phyloP scores from a whole-genome alignment of 257 asterid species.

The Jacaranda copaia region DNA sequence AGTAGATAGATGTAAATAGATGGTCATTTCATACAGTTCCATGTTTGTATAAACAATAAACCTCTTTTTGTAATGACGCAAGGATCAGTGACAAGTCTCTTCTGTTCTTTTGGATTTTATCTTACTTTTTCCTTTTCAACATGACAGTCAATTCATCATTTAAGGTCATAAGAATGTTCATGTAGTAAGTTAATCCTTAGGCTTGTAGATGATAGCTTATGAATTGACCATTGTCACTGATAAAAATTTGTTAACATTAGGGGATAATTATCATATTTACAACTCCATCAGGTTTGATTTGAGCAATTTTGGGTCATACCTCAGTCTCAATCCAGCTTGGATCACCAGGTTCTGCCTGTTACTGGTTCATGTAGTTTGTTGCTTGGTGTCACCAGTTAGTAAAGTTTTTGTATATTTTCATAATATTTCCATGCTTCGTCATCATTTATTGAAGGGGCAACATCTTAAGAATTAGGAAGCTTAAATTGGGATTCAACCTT shows the following conservation, averaged over 20 bases:
- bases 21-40: constrained; percentile 1
- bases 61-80: not conserved
- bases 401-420: not conserved
- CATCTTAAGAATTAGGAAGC: constrained; percentile 1
- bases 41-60: not conserved
- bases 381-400: not conserved
- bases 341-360: not conserved
- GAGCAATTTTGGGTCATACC: constrained; percentile 1
- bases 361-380: not conserved
- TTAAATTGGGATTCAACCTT: constrained; percentile 17
- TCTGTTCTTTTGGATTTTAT: not conserved
- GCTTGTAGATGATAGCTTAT: constrained; percentile 13
- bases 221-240: not conserved
- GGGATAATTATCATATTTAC: not conserved
- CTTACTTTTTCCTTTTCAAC: not conserved
- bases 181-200: not conserved
- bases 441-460: not conserved
- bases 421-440: not conserved
- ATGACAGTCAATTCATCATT: not conserved
- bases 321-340: not conserved
- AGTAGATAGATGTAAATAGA: not conserved
- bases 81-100: not conserved
- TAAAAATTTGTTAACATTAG: not conserved
- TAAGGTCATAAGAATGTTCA: not conserved
- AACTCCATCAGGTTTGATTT: not conserved